A percentile compares a stretch with the other conserved stretches of the same genome.
phyloP scores from a whole-genome alignment of 2,329 filamentous ascomycete species.

The Reticulascus tulasneorum region DNA sequence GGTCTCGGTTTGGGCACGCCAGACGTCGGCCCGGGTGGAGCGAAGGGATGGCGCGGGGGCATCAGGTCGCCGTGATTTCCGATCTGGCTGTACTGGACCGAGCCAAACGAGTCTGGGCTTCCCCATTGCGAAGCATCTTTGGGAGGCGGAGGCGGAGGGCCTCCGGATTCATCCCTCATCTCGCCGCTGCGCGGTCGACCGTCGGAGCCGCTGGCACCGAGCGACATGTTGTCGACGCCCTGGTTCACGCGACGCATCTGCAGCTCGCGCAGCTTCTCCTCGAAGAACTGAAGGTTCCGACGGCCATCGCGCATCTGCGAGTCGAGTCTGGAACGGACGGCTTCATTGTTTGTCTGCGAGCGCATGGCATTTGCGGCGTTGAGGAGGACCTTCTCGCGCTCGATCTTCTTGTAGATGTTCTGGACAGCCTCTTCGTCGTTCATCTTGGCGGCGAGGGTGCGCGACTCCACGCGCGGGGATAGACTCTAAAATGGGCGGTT shows the following conservation, averaged over 20 bases:
- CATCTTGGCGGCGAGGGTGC: conserved; percentile 44
- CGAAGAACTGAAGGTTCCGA: conserved; percentile 91
- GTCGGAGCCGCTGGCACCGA: conserved; percentile 44
- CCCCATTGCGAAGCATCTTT: conserved; percentile 56
- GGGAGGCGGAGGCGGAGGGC: conserved; percentile 63
- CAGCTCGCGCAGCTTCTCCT: conserved; percentile 85
- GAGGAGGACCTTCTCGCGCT: conserved; percentile 93
- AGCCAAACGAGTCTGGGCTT: conserved; percentile 62
- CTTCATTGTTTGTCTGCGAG: conserved; percentile 90
- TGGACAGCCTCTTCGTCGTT: conserved; percentile 63
- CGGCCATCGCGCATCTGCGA: conserved; percentile 91
- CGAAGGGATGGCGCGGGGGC: conserved; percentile 77
- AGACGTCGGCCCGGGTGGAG: conserved; percentile 65
- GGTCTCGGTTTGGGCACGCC: conserved; percentile 70
- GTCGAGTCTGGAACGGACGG: conserved; percentile 85
- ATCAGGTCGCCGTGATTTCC: conserved; percentile 69
- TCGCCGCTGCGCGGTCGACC: conserved; percentile 43
- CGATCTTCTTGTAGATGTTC: conserved; percentile 94
- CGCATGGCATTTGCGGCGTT: conserved; percentile 92
- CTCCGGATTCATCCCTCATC: conserved; percentile 38
- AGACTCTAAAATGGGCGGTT: too few relatives aligned
- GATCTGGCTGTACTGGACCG: conserved; percentile 50
- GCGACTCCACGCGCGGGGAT: conserved; percentile 30
- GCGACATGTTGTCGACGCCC: conserved; percentile 62
- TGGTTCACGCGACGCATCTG: conserved; percentile 73